Percentiles rank a stretch among this genome's conserved stretches.
Conservation (phyloP, 768 basidiomycete species). For the Psilocybe cyanescens region DNA sequence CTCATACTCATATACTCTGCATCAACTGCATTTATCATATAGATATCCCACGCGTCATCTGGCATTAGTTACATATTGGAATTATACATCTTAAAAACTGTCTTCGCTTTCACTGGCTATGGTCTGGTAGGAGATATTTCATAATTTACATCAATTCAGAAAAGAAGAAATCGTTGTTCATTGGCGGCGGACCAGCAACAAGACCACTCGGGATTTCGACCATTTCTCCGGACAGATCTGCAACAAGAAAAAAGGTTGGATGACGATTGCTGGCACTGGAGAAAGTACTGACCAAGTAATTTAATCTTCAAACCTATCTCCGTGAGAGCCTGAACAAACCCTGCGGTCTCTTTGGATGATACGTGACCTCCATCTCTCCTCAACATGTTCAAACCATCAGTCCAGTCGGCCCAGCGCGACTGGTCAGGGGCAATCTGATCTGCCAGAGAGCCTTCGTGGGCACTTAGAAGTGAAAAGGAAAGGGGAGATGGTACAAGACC, state of each 20-base stretch:
- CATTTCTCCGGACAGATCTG: slow-evolving; percentile 87
- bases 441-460: slow-evolving; percentile 72
- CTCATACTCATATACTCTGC: slow-evolving; percentile 38
- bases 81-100: slow-evolving; percentile 21
- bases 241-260: neutral
- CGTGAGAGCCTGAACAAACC: slow-evolving; percentile 84
- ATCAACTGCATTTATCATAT: slow-evolving; percentile 62
- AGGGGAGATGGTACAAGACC: slow-evolving; percentile 65
- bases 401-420: slow-evolving; percentile 91
- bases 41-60: slow-evolving; percentile 33
- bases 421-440: slow-evolving; percentile 81
- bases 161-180: slow-evolving; percentile 85
- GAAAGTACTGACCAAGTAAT: slow-evolving; percentile 64
- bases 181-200: slow-evolving; percentile 76
- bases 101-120: neutral
- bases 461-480: slow-evolving; percentile 77
- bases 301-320: slow-evolving; percentile 94
- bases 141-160: slow-evolving; percentile 56
- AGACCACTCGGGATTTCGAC: slow-evolving; percentile 87
- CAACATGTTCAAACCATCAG: slow-evolving; percentile 90
- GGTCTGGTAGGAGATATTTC: neutral
- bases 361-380: slow-evolving; percentile 83
- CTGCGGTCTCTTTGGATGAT: slow-evolving; percentile 82
- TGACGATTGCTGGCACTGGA: neutral
- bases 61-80: slow-evolving; percentile 30